Base-by-base conservation (phyloP, 108 stramenopile genomes). In the Skeletonema tropicum region DNA sequence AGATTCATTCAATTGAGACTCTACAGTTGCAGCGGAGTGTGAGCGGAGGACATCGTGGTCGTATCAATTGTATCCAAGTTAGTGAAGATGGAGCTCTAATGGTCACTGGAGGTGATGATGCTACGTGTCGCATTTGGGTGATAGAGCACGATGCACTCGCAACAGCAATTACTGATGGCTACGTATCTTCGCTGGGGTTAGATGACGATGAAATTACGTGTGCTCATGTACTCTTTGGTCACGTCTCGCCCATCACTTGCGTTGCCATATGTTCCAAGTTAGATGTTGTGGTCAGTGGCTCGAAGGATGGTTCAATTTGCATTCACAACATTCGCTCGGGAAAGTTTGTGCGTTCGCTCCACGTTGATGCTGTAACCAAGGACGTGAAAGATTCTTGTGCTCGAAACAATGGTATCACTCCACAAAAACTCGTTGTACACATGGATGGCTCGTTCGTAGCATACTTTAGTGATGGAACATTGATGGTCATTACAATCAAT, bases 101-200 rank as follows among this genome's bases (percentile, higher is more conserved):
- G 70, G 81, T 90, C 9, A 90, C 90, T 25, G 94, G 94, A 23
- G 91, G 90, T 26, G 77, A 89, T 21, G 94, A 95, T 71, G 80
- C 82, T 49, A 95, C 91, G n/a, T 87, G 89, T 68, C 78, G 87
- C 17, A 77, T 95, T 6, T 93, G 89, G 90, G 87, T 92, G 41
- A 81, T 91, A 31, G 92, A 92, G 67, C 87, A 91, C 55, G 82
- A 88, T 52, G 89, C 87, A 49, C 82, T 91, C 77, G 83, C 86
- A 9, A 60, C 67, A 11, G 88, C 90, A 45, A 71, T 94, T 29
- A 86, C 85, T 32, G 93, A 91, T 73, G 88, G 88, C 6, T 92
- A 88, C 64, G 82, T 90, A 11, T 89, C 91, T 41, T 78, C 82
- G 6, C 73, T 89, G 14, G 86, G 87, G 10, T 63, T 74, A 38